Base-by-base conservation (phyloP, 176 grass and related monocot species). In the Puccinellia tenuiflora region DNA sequence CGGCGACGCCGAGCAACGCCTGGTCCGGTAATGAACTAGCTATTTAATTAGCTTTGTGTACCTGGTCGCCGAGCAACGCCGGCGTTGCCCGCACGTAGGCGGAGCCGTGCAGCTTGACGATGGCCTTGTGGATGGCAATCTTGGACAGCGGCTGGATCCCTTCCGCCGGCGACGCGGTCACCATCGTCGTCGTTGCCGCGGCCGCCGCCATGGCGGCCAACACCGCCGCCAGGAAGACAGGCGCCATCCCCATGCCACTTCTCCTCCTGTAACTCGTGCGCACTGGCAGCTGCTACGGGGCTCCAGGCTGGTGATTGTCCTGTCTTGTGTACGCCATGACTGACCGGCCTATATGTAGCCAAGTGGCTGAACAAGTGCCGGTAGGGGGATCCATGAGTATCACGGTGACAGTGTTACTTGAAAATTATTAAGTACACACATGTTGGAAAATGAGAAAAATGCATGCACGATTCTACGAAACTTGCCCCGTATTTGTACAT, bases 71-170 rank as follows among this genome's bases (percentile, higher is more conserved):
- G 52, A 97, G 88, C 45, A 91, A 29, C 60, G 28, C 3, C 56
- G 92, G 88, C 60, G 74, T 90, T 4, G 91, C 90, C 86, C 38
- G 40, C 45, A 97, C 86, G 59, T 22, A 86, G 18, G 90, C 92
- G 17, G 81, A 83, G 53, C 21, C 33, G 12, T 91, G 40, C 12
- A 94, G 13, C 4, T 85, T 81, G 5, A 94, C 46, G 46, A 48
- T 85, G 54, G 88, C 66, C 63, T 50, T 83, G 88, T 92, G 78
- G 73, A 92, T 66, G n/a, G 92, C 92, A 80, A 97, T 90, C 42
- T 86, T 84, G 51, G 92, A 94, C 81, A 97, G 88, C 59, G 92
- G 92, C 83, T 94, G 95, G 64, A 90, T 21, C 20, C 88, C 92
- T 38, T 84, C 79, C 14, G 39, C 75, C 73, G 70, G 47, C 39